These are phyloP conservation scores for Talaromyces islandicus DNA, from an alignment of 2,329 filamentous ascomycete species.

Conservation along the genomic window DNA sequence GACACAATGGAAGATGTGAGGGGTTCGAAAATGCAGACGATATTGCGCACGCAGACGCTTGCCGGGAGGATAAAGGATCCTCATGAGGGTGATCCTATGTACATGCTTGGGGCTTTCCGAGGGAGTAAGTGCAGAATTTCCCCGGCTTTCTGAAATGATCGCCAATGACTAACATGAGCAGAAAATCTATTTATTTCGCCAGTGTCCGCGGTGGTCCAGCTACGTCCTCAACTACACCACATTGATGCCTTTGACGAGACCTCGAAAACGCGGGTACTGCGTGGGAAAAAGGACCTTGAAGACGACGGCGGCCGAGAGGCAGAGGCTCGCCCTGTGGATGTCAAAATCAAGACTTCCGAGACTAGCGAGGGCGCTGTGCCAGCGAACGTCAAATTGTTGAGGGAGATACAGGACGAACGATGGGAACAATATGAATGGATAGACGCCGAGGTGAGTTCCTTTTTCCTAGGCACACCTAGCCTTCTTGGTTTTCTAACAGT, in stretches of 20 bases:
- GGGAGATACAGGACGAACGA: conserved; percentile 70
- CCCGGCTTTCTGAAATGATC: background rate
- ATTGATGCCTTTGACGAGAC: conserved; percentile 78
- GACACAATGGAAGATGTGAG: conserved; percentile 25
- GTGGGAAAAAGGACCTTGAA: conserved; percentile 33
- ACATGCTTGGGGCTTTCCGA: conserved; percentile 90
- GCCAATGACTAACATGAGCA: background rate
- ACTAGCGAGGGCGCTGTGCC: conserved; percentile 60
- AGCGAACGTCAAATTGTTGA: conserved; percentile 71
- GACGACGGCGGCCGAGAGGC: conserved; percentile 40
- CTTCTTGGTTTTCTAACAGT: background rate
- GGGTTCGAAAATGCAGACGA: conserved; percentile 34
- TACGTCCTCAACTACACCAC: conserved; percentile 89
- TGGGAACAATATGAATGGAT: conserved; percentile 78
- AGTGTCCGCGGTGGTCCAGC: conserved; percentile 74
- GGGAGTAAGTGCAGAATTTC: conserved; percentile 53
- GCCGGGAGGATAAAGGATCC: conserved; percentile 71
- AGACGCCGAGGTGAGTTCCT: conserved; percentile 61
- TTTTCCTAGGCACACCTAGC: background rate
- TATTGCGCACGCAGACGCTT: conserved; percentile 74
- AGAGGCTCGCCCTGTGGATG: conserved; percentile 72
- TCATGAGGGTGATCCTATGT: conserved; percentile 64
- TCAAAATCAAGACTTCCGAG: conserved; percentile 73
- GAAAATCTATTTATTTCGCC: conserved; percentile 56
- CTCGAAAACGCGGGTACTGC: conserved; percentile 23